A percentile compares a stretch with the other conserved stretches of the same genome.
Evolutionary conservation across 148 eudicot species (phyloP).

Genomic region (Persicaria tinctoria): DNA sequence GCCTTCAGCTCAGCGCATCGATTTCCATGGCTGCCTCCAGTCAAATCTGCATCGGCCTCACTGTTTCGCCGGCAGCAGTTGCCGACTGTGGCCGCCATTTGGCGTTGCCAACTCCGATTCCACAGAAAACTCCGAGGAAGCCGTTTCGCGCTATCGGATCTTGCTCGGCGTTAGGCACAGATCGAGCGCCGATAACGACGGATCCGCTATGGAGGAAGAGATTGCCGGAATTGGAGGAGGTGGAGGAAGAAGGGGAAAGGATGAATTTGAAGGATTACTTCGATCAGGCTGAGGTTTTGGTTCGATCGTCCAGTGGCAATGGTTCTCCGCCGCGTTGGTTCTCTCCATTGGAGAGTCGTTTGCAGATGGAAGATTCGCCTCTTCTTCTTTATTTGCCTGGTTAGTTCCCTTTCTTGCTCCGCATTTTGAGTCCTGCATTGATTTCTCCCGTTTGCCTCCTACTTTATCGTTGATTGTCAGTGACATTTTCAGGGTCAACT

Average conservation of each 20-base stretch:
- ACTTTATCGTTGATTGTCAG: not conserved
- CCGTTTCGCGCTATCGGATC: constrained; percentile 8
- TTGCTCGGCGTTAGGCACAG: not conserved
- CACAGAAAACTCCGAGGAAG: not conserved
- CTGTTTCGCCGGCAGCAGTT: not conserved
- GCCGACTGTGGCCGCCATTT: not conserved
- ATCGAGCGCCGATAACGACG: not conserved
- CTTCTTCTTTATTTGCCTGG: constrained; percentile 52
- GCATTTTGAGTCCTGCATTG: no score
- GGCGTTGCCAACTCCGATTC: not conserved
- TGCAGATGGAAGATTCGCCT: constrained; percentile 23
- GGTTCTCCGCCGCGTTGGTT: constrained; percentile 50
- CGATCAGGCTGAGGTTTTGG: constrained; percentile 25
- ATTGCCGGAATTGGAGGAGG: not conserved
- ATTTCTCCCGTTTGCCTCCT: not conserved
- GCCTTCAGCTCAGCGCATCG: not conserved
- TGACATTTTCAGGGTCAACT: no score
- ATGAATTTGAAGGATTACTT: constrained; percentile 33
- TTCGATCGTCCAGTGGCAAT: constrained; percentile 16
- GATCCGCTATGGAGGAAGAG: not conserved
- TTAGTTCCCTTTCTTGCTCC: constrained; percentile 1
- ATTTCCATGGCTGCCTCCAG: constrained; percentile 12
- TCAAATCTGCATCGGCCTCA: constrained; percentile 2
- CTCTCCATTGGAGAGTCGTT: constrained; percentile 35
- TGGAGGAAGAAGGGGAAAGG: not conserved